Base-by-base conservation (phyloP, 2,329 filamentous ascomycete species). In the Orbilia ellipsospora region DNA sequence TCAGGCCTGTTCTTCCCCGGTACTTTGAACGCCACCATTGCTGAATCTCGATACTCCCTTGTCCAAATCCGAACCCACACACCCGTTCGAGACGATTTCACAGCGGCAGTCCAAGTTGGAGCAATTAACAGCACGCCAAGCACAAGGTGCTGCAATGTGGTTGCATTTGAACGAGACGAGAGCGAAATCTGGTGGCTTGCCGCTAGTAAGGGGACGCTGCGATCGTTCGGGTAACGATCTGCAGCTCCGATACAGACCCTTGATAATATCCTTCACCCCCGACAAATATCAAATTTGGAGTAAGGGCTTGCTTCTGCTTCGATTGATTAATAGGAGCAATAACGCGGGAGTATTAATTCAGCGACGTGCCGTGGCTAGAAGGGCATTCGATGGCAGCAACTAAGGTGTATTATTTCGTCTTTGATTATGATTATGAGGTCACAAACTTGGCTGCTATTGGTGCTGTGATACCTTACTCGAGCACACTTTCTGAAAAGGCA, bases 161-260 rank as follows among this genome's bases (percentile, higher is more conserved):
- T 63, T 63, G 61, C 61, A 65, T 63, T 28, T 45, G 54, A 59
- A 36, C 52, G 56, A 54, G 56, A 62, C 60, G 48, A 61, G 44
- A 52, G 48, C 55, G 56, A 66, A 74, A 74, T 68, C 72, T 75
- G 72, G 64, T 75, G 72, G 72, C 72, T 52, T 68, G 69, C 72
- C 72, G 72, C 72, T 75, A 75, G 64, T 52, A 20, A 45, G 10
- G 48, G 48, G 10, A 52, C 4, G 20, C 36, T 5, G 61, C 20
- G 57, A 61, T 57, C 44, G 28, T 69, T 69, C 64, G 72, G 72
- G 72, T 69, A 75, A 56, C 57, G 72, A 75, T 75, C 72, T 75
- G 64, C 72, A 75, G 72, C 57, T 65, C 56, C 72, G 72, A 75
- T 68, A 74, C 69, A 74, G 63, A 63, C 69, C 69, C 69, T 67